phyloP scores from a whole-genome alignment of 2,329 filamentous ascomycete species.

The Xylaria sp. region DNA sequence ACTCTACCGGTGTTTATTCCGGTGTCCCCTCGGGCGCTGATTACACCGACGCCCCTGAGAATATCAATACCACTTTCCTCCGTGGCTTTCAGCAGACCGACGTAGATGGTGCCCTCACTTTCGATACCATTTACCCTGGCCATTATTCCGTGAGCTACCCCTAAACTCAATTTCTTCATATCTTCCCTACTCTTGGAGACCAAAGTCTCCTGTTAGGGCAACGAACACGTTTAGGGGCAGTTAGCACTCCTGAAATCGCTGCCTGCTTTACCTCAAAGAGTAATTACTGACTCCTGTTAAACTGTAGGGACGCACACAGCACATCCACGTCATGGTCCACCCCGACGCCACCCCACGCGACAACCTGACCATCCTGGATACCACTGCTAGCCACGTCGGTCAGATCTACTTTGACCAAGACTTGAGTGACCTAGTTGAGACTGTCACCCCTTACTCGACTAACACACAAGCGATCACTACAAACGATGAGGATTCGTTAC shows the following conservation, averaged over 20 bases:
- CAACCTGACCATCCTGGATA: slow-evolving; percentile 8
- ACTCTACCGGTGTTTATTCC: slow-evolving; percentile 31
- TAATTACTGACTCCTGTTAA: no score
- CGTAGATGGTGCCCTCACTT: slow-evolving; percentile 21
- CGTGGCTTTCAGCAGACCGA: slow-evolving; percentile 35
- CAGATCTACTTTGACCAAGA: slow-evolving; percentile 35
- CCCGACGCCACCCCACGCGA: slow-evolving; percentile 8
- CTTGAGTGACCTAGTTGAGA: slow-evolving; percentile 12
- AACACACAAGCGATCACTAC: slow-evolving; percentile 28
- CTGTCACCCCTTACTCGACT: slow-evolving; percentile 8
- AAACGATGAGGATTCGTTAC: slow-evolving; percentile 26
- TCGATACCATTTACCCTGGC: slow-evolving; percentile 33
- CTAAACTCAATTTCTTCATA: no score
- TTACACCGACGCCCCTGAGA: slow-evolving; percentile 10
- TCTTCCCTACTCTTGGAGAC: no score
- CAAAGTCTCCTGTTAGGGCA: no score
- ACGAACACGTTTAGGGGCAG: no score
- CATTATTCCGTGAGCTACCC: slow-evolving; percentile 19
- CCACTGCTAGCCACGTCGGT: slow-evolving; percentile 12
- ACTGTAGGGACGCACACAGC: slow-evolving; percentile 19
- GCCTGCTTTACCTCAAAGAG: no score
- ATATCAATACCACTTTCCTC: slow-evolving; percentile 20
- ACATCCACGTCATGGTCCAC: slow-evolving; percentile 34
- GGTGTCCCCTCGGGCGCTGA: slow-evolving; percentile 22
- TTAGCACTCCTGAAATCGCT: no score